Evolutionary conservation across 768 basidiomycete genomes (phyloP).

Genomic region (Sarcomyxa edulis): DNA sequence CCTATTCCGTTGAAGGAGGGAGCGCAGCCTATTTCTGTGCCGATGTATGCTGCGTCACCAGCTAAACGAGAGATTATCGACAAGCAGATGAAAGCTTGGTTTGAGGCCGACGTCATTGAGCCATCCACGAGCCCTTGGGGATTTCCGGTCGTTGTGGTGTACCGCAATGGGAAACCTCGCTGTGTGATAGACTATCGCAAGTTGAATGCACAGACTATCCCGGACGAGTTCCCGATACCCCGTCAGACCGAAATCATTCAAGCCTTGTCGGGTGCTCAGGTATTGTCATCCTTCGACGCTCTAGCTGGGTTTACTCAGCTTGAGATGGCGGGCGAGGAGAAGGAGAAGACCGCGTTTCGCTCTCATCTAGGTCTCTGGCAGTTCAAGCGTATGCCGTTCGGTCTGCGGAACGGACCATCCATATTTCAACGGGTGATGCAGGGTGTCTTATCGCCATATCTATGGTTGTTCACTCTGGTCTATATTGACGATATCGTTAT

Average conservation of each 20-base stretch:
- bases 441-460: constrained; percentile 22
- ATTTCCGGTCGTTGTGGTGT: constrained; percentile 33
- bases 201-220: no score
- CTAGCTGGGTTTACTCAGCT: constrained; percentile 38
- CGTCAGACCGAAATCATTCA: constrained; percentile 20
- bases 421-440: constrained; percentile 40
- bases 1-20: constrained; percentile 19
- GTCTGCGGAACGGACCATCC: no score
- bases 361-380: constrained; percentile 34
- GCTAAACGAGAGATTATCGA: constrained; percentile 23
- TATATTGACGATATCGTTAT: constrained; percentile 40
- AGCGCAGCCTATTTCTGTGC: constrained; percentile 19
- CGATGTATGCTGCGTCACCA: constrained; percentile 18
- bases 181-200: constrained; percentile 33
- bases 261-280: constrained; percentile 22
- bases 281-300: no score
- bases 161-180: constrained; percentile 29
- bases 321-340: constrained; percentile 18
- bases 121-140: no score
- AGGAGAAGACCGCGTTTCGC: constrained; percentile 30
- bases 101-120: constrained; percentile 31
- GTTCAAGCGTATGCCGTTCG: no score
- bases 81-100: constrained; percentile 24
- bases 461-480: constrained; percentile 34
- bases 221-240: constrained; percentile 22